Evolutionary conservation across 257 asterid species (phyloP).

Genomic region (Rehmannia glutinosa): DNA sequence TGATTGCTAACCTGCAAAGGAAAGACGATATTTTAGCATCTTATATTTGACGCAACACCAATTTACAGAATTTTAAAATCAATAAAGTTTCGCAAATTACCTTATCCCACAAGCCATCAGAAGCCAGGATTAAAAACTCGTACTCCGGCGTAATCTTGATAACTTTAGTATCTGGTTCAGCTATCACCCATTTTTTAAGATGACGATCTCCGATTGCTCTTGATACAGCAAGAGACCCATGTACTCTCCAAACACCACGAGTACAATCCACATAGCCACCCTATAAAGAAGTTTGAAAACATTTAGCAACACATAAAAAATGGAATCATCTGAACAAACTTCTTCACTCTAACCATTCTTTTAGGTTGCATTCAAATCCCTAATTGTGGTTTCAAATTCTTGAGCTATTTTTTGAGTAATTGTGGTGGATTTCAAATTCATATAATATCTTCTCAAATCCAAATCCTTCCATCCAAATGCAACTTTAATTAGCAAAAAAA

Average conservation of each 20-base stretch:
- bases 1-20: conserved; percentile 62
- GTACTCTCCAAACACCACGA: conserved; percentile 72
- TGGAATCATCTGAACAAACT: no score
- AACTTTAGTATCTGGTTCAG: conserved; percentile 69
- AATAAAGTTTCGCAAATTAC: no score
- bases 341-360: no score
- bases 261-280: conserved; percentile 74
- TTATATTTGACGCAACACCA: neutral
- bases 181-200: conserved; percentile 77
- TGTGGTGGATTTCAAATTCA: no score
- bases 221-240: conserved; percentile 81
- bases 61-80: no score
- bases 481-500: neutral
- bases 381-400: no score
- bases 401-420: no score
- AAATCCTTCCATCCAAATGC: no score
- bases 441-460: no score
- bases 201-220: conserved; percentile 78
- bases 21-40: neutral
- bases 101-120: conserved; percentile 95
- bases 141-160: conserved; percentile 40
- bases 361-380: no score
- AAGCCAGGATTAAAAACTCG: conserved; percentile 81
- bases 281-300: conserved; percentile 3
- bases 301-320: no score